phyloP scores from a whole-genome alignment of 2,329 filamentous ascomycete genomes.

The Chrysoporthe puriensis region DNA sequence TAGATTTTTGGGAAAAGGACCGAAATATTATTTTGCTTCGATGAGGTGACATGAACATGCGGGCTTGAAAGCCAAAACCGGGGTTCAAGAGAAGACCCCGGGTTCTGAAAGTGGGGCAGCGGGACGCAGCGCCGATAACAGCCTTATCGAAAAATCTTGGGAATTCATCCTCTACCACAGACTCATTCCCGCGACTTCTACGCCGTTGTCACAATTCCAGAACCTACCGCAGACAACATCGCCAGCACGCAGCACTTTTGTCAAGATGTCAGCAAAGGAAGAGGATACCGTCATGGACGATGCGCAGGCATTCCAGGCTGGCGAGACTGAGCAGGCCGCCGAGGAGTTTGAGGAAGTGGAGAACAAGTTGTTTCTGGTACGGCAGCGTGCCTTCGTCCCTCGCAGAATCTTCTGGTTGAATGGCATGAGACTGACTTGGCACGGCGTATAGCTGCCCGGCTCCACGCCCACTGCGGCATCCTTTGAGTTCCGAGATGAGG shows the following conservation, averaged over 20 bases:
- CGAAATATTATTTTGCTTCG: background rate
- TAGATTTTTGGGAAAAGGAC: background rate
- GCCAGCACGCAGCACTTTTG: no score
- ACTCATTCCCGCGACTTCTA: background rate
- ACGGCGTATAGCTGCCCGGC: slow-evolving; percentile 70
- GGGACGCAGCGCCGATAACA: slow-evolving; percentile 18
- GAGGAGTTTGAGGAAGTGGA: slow-evolving; percentile 39
- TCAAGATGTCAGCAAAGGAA: slow-evolving; percentile 26
- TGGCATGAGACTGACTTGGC: slow-evolving; percentile 11
- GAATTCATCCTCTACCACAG: slow-evolving; percentile 9
- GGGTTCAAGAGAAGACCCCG: background rate
- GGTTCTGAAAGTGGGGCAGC: slow-evolving; percentile 12
- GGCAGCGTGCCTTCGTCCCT: slow-evolving; percentile 8
- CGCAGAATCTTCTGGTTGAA: background rate
- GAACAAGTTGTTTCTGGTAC: slow-evolving; percentile 32
- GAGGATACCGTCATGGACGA: slow-evolving; percentile 49
- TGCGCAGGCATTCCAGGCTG: slow-evolving; percentile 44
- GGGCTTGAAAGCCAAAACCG: background rate
- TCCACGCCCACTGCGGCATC: slow-evolving; percentile 87
- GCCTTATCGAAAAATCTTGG: slow-evolving; percentile 28
- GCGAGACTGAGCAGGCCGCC: slow-evolving; percentile 36
- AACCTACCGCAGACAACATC: background rate
- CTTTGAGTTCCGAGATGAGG: slow-evolving; percentile 92
- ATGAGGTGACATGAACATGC: background rate
- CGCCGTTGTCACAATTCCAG: background rate